Base-by-base conservation (phyloP, 2,329 filamentous ascomycete genomes). In the Aspergillus sp. region DNA sequence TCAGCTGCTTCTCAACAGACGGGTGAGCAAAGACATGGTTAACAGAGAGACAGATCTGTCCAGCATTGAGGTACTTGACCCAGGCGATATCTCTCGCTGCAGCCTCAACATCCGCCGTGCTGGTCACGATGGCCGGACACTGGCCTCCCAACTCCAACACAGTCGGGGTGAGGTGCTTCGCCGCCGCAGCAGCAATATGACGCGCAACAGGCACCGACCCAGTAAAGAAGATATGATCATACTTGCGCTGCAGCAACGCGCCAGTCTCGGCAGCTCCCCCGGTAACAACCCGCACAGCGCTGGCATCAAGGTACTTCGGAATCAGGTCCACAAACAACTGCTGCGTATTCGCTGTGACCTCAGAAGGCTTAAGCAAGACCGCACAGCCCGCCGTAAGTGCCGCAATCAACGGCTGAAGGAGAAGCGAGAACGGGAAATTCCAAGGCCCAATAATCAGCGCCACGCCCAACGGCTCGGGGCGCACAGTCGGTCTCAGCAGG, bases 21-120 rank as follows among this genome's bases (percentile, higher is more conserved):
- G 77, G 75, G 48, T 81, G 71, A 1, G 74, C 77, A 41, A 81
- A 74, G 11, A 80, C 72, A 60, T 81, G 77, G 61, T 81, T 81
- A 1, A 74, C 71, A 6, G 55, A 57, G 4, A 57, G 48, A 25
- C 55, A 57, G 5, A 57, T 70, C 68, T 79, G 76, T 6, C 79
- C 80, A 0, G 74, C 71, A 54, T 79, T 78, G 5, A 72, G 56
- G 53, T 76, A 77, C 64, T 82, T 82, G 33, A 71, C 67, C 46
- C 65, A 70, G 1, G 76, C 74, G 33, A 82, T 75, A 17, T 77
- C 69, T 57, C 77, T 79, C 2, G 79, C 78, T 0, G 78, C 72
- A 3, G 75, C 65, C 39, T 79, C 73, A 1, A 81, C 56, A 60
- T 82, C 67, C 2, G 79, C 79, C 1, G 66, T 68, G 19, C 67